phyloP scores from a whole-genome alignment of 202 grass and related monocot species.

The Panicum hallii region DNA sequence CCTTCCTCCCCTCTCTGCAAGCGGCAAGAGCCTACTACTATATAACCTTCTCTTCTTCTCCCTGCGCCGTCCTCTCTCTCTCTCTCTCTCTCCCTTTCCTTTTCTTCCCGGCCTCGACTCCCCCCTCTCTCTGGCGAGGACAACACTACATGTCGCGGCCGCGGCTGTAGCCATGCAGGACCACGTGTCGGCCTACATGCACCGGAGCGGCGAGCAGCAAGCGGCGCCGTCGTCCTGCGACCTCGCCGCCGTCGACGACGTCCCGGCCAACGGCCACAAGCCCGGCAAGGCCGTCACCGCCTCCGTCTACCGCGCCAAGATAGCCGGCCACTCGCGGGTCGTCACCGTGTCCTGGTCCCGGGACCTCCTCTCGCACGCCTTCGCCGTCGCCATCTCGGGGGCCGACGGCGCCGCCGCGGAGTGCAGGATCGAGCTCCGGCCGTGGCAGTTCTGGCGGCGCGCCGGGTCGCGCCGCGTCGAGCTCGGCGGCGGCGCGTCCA shows the following conservation, averaged over 20 bases:
- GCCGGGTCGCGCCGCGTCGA: constrained; percentile 62
- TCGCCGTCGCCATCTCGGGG: constrained; percentile 59
- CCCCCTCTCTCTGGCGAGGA: neutral
- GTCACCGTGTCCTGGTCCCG: constrained; percentile 78
- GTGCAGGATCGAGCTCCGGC: constrained; percentile 70
- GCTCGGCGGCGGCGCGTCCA: constrained; percentile 43
- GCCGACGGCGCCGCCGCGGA: constrained; percentile 38
- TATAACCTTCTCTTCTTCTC: constrained; percentile 41
- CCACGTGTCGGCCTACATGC: constrained; percentile 15
- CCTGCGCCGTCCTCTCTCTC: constrained; percentile 9
- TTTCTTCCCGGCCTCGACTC: constrained; percentile 3
- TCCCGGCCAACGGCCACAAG: constrained; percentile 32
- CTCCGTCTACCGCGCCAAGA: constrained; percentile 83
- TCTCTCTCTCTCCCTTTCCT: neutral
- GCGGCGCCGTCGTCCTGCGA: constrained; percentile 35
- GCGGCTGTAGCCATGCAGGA: constrained; percentile 42
- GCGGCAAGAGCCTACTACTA: neutral
- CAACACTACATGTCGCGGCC: constrained; percentile 20
- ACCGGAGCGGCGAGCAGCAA: constrained; percentile 35
- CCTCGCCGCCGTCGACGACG: constrained; percentile 41
- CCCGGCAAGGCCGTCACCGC: constrained; percentile 52
- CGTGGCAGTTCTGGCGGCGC: constrained; percentile 85
- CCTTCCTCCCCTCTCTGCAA: neutral
- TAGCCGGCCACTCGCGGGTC: constrained; percentile 73
- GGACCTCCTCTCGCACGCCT: constrained; percentile 64